A percentile compares a stretch with the other conserved stretches of the same genome.
Evolutionary conservation across 2,329 filamentous ascomycete genomes (phyloP).

Genomic region (Aspergillus sp.): DNA sequence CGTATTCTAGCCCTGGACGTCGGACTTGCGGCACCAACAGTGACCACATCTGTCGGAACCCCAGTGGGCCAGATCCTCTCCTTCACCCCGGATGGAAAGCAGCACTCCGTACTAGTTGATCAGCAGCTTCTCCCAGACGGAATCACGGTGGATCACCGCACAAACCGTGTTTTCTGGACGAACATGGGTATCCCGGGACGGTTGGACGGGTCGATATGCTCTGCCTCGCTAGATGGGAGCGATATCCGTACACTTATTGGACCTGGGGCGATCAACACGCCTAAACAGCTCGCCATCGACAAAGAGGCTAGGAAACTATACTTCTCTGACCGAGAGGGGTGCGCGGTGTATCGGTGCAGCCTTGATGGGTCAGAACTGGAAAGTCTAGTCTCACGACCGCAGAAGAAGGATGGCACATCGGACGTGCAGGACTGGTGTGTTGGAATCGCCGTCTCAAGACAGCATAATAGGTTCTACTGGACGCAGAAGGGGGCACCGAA

Average conservation of each 20-base stretch:
- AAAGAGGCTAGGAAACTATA: slow-evolving; percentile 32
- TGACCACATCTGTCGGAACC: slow-evolving; percentile 13
- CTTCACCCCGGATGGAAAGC: slow-evolving; percentile 11
- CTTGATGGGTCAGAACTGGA: slow-evolving; percentile 38
- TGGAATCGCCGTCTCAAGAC: slow-evolving; percentile 52
- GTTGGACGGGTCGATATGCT: slow-evolving; percentile 46
- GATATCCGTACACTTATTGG: slow-evolving; percentile 47
- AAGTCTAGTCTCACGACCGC: slow-evolving; percentile 32
- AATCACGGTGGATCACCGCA: slow-evolving; percentile 38
- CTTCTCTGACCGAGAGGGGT: slow-evolving; percentile 47
- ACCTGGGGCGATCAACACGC: slow-evolving; percentile 50
- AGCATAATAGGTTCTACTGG: slow-evolving; percentile 56
- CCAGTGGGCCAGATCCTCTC: neutral
- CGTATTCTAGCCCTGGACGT: slow-evolving; percentile 24
- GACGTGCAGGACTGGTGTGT: slow-evolving; percentile 52
- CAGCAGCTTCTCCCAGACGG: slow-evolving; percentile 45
- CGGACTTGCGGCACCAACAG: slow-evolving; percentile 22
- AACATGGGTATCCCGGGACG: slow-evolving; percentile 46
- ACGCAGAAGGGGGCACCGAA: slow-evolving; percentile 60
- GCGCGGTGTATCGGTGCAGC: slow-evolving; percentile 36
- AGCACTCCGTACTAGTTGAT: slow-evolving; percentile 13
- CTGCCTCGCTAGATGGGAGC: slow-evolving; percentile 50
- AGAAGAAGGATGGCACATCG: neutral
- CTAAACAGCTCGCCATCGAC: slow-evolving; percentile 44
- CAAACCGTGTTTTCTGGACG: slow-evolving; percentile 51